A percentile compares a stretch with the other conserved stretches of the same genome.
These are phyloP conservation scores for Salix udensis DNA, from an alignment of 345 rosid species.

Conservation along the genomic window DNA sequence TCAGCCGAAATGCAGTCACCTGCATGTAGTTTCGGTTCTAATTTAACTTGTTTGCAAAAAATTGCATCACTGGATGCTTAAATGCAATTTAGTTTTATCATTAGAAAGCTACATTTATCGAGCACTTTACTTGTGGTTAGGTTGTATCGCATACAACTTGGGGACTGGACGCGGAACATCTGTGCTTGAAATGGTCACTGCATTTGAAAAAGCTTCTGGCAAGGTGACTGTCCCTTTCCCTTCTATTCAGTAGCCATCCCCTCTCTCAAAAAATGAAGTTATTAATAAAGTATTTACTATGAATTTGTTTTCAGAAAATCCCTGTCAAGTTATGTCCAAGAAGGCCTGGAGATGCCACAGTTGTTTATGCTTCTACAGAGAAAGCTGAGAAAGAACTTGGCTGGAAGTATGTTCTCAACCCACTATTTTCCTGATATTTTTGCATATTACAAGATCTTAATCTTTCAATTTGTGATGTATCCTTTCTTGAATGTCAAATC, in stretches of 20 bases:
- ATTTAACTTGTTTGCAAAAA: not conserved
- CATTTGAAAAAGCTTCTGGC: conserved; percentile 87
- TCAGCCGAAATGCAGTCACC: not conserved
- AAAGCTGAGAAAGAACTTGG: conserved; percentile 81
- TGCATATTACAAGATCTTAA: not conserved
- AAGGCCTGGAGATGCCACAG: conserved; percentile 91
- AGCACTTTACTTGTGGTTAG: conserved; percentile 31
- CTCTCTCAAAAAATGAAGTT: not conserved
- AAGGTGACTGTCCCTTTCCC: conserved; percentile 47
- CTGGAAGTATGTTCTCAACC: conserved; percentile 63
- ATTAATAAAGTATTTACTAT: not conserved
- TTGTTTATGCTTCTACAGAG: conserved; percentile 71
- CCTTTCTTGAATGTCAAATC: not conserved
- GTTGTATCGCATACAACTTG: conserved; percentile 79
- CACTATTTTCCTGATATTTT: conserved; percentile 2
- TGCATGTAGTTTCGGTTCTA: not conserved
- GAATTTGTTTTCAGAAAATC: conserved; percentile 59
- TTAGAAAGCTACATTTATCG: not conserved
- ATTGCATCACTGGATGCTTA: not conserved
- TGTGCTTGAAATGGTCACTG: conserved; percentile 89
- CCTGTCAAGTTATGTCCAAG: conserved; percentile 74
- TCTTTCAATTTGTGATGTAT: not conserved
- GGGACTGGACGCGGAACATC: conserved; percentile 88
- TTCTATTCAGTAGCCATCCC: not conserved
- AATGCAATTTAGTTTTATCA: too few species aligned